Base-by-base conservation (phyloP, 441 rosid species). In the Gossypium laxum region DNA sequence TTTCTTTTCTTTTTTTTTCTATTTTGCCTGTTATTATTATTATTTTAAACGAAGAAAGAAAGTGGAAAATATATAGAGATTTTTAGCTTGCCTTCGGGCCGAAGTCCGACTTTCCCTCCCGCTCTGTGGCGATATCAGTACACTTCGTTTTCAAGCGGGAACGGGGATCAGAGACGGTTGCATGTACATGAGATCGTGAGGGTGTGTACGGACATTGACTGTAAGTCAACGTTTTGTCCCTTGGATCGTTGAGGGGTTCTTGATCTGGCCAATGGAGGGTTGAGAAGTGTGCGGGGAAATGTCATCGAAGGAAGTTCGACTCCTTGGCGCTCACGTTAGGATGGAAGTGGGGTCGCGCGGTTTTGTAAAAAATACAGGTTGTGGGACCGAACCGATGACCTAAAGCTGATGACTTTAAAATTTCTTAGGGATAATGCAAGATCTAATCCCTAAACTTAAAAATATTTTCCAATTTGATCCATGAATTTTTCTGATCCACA, bases 61-160 rank as follows among this genome's bases (percentile, higher is more conserved):
- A 1, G n/a, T 21, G 69, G 38, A 47, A 43, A 63, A 12, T 2
- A 50, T n/a, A 57, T 22, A 57, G 12, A 57, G n/a, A 26, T 4
- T 12, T 2, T 18, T 17, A 0, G 18, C 19, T 52, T 45, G 34
- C 69, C 69, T 67, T 67, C 45, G 21, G 70, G 15, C 58, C 8
- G 43, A 67, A 67, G 45, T 48, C 14, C 26, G 70, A 67, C 45
- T 67, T 58, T 50, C 58, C 58, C 70, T 67, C 58, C 45, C 59
- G 45, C 70, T 19, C 66, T 48, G 4, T 41, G n/a, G 24, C 51
- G 4, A 7, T 1, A 11, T 18, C 11, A 26, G 41, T 26, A 24
- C 24, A 26, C 4, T 67, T 7, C 15, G 2, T 11, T 24, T 19
- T 12, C 34, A 11, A 26, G 14, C 3, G 10, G 10, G 24, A 50